Conservation (phyloP, 1,139 yeast species). For the Taiozyma sp. region DNA sequence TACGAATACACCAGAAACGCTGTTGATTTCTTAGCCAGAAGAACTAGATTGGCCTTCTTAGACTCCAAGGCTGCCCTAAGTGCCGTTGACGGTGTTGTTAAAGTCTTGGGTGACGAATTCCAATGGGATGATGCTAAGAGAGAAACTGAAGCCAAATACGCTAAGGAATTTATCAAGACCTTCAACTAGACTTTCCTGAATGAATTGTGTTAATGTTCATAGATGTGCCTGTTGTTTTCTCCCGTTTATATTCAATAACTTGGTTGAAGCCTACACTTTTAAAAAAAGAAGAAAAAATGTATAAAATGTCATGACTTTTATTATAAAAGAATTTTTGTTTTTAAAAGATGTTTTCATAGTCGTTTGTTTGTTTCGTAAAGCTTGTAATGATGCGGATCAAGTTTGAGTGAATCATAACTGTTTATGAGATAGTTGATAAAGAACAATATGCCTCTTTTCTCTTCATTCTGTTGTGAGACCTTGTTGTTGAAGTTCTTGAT, state of each 20-base stretch:
- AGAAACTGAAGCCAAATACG: slow-evolving; percentile 47
- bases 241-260: background rate
- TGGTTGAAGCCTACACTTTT: background rate
- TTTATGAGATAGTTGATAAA: slow-evolving; percentile 18
- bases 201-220: background rate
- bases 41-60: slow-evolving; percentile 90
- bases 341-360: background rate
- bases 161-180: slow-evolving; percentile 55
- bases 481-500: slow-evolving; percentile 17
- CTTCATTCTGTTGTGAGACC: background rate
- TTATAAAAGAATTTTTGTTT: background rate
- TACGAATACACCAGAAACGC: slow-evolving; percentile 90
- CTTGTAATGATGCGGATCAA: slow-evolving; percentile 11
- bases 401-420: slow-evolving; percentile 12
- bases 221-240: background rate
- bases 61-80: slow-evolving; percentile 81
- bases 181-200: slow-evolving; percentile 12
- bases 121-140: slow-evolving; percentile 67
- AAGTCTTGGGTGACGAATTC: slow-evolving; percentile 76
- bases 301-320: background rate
- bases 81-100: slow-evolving; percentile 83
- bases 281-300: background rate
- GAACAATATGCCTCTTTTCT: slow-evolving; percentile 8
- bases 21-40: slow-evolving; percentile 85
- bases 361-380: slow-evolving; percentile 11